These are phyloP conservation scores for Onygenales sp. DNA, from an alignment of 2,329 filamentous ascomycete species.

Conservation along the genomic window DNA sequence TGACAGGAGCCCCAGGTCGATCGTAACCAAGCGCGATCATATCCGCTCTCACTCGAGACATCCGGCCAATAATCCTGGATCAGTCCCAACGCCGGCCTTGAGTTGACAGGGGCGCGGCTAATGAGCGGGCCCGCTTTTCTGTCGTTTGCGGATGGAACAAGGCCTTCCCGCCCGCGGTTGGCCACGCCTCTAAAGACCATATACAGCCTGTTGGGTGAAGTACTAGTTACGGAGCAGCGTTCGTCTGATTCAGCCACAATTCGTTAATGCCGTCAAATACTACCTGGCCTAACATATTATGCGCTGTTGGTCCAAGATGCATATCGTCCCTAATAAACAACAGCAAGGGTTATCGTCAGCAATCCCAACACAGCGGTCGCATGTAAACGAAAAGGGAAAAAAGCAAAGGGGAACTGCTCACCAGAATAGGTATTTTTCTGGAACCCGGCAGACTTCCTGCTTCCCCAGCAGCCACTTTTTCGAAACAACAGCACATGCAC, in stretches of 20 bases:
- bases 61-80: background rate
- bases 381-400: background rate
- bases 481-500: conserved; percentile 22
- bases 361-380: background rate
- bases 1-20: background rate
- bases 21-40: background rate
- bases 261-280: conserved; percentile 28
- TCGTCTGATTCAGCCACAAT: conserved; percentile 19
- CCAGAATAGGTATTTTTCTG: conserved; percentile 33
- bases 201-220: background rate
- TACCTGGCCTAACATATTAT: conserved; percentile 28
- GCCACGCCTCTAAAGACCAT: background rate
- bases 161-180: background rate
- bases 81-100: background rate
- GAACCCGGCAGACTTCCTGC: conserved; percentile 20
- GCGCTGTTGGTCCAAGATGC: conserved; percentile 29
- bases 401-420: conserved; percentile 15
- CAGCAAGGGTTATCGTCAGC: background rate
- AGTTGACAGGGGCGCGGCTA: background rate
- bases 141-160: conserved; percentile 4
- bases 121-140: background rate
- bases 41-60: background rate
- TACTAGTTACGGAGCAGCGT: background rate
- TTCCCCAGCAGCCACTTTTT: conserved; percentile 19
- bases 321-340: conserved; percentile 29